Percentiles rank a stretch among this genome's conserved stretches.
Conservation (phyloP, 805 yeast species). For the Scheffersomyces amazonensis region DNA sequence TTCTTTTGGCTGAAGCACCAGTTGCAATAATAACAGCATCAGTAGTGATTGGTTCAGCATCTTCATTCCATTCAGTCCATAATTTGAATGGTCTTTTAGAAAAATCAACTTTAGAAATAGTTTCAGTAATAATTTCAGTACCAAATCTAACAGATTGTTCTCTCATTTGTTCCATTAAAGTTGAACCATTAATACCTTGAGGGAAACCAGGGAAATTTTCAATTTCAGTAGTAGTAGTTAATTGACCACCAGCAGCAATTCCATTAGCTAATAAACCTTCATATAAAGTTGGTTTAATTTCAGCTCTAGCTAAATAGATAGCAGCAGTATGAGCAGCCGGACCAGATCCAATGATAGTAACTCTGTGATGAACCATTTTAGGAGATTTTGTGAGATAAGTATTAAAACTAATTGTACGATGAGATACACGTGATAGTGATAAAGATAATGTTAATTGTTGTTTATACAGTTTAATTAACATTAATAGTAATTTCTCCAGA, state of each 20-base stretch:
- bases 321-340: constrained; percentile 99
- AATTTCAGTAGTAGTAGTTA: constrained; percentile 97
- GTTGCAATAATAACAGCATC: constrained; percentile 94
- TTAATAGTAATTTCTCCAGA: too few relatives aligned
- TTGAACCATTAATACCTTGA: constrained; percentile 81
- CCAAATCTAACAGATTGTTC: constrained; percentile 86
- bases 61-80: constrained; percentile 96
- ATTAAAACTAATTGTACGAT: too few relatives aligned
- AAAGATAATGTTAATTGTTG: too few relatives aligned
- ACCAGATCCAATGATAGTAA: constrained; percentile 92
- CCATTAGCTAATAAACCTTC: constrained; percentile 98
- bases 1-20: constrained; percentile 97
- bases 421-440: too few relatives aligned
- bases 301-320: constrained; percentile 94
- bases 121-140: constrained; percentile 91
- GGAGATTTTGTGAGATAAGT: not conserved
- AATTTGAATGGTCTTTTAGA: constrained; percentile 88
- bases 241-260: constrained; percentile 98
- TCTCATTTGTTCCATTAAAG: constrained; percentile 92
- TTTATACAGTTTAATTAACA: not conserved
- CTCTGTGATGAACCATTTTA: constrained; percentile 80
- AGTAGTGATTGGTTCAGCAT: constrained; percentile 83
- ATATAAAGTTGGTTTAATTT: constrained; percentile 86
- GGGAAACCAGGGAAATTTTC: constrained; percentile 99
- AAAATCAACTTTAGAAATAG: constrained; percentile 88